Evolutionary conservation across 495 filamentous ascomycete genomes (phyloP), one percentile per base, ranked within the genome.

Genomic region (Neurospora sp.): DNA sequence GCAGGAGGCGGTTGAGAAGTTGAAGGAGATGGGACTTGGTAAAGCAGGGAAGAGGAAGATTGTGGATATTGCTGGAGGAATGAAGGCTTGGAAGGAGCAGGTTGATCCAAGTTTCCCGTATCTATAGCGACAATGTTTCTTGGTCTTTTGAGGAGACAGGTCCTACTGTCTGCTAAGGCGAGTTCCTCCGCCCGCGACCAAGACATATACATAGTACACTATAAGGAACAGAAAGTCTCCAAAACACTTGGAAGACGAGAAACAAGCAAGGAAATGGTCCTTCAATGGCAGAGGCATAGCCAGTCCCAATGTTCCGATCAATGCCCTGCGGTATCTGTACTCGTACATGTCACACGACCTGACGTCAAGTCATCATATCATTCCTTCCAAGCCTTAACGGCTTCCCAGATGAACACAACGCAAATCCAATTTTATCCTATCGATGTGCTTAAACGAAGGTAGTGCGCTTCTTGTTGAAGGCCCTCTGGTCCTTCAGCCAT

Each of bases 401-500:
- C 14, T 35, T 16, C 12, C 54, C 23, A 62, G 23, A 8, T 8
- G 6, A 62, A 4, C 54, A 18, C 54, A 18, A 31, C 14, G 12
- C 27, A 35, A 23, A 23, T 54, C 5, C 12, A 62, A 4, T 62
- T 6, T 8, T 62, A 4, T 4, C 9, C 6, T 1, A 6, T 31
- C 12, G 23, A 31, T 31, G 27, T 16, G 54, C 66, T 82, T 72
- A 84, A 71, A 85, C 78, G 70, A 85, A 93, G 75, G 84, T 90
- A 70, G 88, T 87, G 78, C 92, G 90, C 88, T 97, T 98, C 84
- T 91, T 90, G 84, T 97, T 97, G 82, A 96, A 99, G n/a, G 94
- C 94, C 69, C 95, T 83, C 86, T 98, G 96, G 81, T 99, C 96
- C 86, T 95, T 97, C 80, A 99, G 83, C 96, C 96, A 99, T 81